Conservation (phyloP, 306 rosid genomes). For the Glycine tomentella region DNA sequence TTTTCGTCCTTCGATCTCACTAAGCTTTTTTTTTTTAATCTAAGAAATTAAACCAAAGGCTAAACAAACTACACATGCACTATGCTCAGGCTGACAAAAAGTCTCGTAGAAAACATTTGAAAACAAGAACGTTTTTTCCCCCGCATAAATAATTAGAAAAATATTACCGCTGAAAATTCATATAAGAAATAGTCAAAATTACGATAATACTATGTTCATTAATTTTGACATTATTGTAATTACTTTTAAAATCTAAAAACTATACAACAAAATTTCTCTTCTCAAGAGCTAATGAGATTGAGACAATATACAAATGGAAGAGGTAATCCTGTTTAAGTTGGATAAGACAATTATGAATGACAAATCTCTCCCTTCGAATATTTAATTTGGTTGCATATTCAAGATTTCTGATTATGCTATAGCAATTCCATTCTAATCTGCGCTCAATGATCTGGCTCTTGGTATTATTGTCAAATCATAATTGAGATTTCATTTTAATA, state of each 20-base stretch:
- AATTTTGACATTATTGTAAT: background rate
- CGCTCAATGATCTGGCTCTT: too few relatives aligned
- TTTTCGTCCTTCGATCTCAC: background rate
- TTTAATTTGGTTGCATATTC: too few relatives aligned
- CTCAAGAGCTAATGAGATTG: background rate
- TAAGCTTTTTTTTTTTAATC: background rate
- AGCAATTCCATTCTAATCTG: too few relatives aligned
- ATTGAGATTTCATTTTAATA: too few relatives aligned
- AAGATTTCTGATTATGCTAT: too few relatives aligned
- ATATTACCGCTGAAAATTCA: background rate
- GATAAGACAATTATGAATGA: too few relatives aligned
- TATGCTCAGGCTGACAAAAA: background rate
- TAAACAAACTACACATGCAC: conserved; percentile 3
- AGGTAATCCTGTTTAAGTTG: too few relatives aligned
- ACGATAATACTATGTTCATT: background rate
- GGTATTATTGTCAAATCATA: too few relatives aligned
- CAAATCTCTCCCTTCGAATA: too few relatives aligned
- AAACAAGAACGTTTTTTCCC: background rate
- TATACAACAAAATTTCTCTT: background rate
- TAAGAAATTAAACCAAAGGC: background rate
- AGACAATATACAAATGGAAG: background rate
- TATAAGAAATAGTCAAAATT: background rate
- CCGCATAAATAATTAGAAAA: background rate
- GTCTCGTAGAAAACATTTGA: background rate
- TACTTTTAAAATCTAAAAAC: background rate